Evolutionary conservation across 176 grass and related monocot genomes (phyloP).

Genomic region (Oryza meridionalis): DNA sequence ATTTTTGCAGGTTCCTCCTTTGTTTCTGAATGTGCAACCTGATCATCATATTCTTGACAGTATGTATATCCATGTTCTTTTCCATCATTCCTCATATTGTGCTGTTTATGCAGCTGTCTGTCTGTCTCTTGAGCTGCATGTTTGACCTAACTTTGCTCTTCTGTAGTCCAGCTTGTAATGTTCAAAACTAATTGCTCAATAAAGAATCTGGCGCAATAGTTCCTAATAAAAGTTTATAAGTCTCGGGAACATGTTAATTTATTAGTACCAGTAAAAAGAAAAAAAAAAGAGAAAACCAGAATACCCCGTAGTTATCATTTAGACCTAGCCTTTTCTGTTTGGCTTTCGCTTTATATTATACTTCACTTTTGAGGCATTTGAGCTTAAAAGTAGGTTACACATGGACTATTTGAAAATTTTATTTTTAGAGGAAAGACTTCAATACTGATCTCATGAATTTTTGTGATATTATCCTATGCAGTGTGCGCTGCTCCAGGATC

Average conservation of each 20-base stretch:
- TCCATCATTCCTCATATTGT: constrained; percentile 9
- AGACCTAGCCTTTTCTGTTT: background rate
- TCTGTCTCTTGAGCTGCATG: background rate
- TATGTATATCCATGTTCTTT: constrained; percentile 49
- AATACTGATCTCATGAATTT: constrained; percentile 30
- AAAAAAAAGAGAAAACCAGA: background rate
- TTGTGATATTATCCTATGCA: constrained; percentile 51
- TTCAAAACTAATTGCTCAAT: background rate
- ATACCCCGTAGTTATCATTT: constrained; percentile 16
- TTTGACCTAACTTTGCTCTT: background rate
- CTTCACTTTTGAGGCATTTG: constrained; percentile 1
- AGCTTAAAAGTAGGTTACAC: background rate
- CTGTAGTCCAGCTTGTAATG: background rate
- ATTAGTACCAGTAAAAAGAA: background rate
- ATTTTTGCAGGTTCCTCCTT: constrained; percentile 81
- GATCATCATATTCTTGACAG: constrained; percentile 97
- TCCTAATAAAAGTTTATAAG: constrained; percentile 7
- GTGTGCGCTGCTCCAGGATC: constrained; percentile 99
- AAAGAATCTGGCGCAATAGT: background rate
- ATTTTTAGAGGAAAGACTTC: constrained; percentile 15
- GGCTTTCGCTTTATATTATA: background rate
- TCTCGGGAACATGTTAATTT: background rate
- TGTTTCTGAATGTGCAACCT: constrained; percentile 92
- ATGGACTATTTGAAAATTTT: background rate
- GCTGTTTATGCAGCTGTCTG: background rate